Evolutionary conservation across 225 moss, liverwort and hornwort species (phyloP).

Genomic region (Straminergon stramineum): DNA sequence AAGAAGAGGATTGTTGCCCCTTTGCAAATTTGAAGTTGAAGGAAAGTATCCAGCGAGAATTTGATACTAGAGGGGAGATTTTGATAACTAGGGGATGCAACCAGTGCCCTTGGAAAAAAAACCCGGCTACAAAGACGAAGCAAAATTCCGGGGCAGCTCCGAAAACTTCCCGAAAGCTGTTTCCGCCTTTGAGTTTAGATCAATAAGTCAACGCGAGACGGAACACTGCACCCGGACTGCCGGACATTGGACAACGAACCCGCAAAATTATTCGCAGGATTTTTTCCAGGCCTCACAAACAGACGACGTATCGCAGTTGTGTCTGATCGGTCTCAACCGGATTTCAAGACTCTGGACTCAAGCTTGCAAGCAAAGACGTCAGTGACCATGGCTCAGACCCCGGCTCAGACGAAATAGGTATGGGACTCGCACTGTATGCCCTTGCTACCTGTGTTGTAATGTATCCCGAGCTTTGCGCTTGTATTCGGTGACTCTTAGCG

Average conservation of each 20-base stretch:
- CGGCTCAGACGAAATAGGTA: not conserved
- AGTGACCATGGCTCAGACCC: not conserved
- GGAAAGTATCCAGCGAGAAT: rapidly evolving
- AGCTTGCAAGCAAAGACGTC: not conserved
- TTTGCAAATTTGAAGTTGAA: not conserved
- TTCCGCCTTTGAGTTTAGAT: not conserved
- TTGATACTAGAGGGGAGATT: not conserved
- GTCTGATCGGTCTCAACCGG: not conserved
- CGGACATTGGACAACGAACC: not conserved
- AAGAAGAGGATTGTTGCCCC: not conserved
- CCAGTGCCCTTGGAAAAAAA: not conserved
- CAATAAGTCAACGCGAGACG: not conserved
- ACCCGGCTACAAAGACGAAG: not conserved
- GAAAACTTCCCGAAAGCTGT: not conserved
- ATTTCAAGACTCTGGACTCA: not conserved
- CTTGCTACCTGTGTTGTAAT: not conserved
- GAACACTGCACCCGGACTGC: not conserved
- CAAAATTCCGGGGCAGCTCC: not conserved
- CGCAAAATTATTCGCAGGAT: not conserved
- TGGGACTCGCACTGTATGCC: not conserved
- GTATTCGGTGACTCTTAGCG: not conserved
- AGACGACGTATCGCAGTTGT: not conserved
- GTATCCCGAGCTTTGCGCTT: not conserved
- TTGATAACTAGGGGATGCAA: not conserved
- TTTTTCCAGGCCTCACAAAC: not conserved